These are phyloP conservation scores for Xenoacremonium recifei DNA, from an alignment of 2,329 filamentous ascomycete species.

Conservation along the genomic window DNA sequence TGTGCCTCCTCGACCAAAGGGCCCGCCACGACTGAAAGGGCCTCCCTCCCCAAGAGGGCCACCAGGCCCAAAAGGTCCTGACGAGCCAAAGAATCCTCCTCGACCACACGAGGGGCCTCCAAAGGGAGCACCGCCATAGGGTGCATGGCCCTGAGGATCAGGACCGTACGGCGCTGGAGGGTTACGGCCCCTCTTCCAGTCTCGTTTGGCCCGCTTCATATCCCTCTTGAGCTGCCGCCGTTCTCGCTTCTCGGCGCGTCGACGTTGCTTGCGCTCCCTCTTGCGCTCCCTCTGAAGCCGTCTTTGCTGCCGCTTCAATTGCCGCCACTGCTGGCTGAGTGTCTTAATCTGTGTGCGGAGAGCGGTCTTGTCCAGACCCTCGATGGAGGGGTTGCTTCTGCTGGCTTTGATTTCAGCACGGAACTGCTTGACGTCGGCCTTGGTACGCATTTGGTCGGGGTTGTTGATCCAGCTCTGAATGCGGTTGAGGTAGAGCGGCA, in stretches of 20 bases:
- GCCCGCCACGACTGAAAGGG: conserved; percentile 4
- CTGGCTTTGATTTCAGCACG: conserved; percentile 43
- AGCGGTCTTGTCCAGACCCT: conserved; percentile 25
- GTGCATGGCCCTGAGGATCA: neutral
- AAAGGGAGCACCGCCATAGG: conserved; percentile 1
- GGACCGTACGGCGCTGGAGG: conserved; percentile 3
- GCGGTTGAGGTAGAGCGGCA: conserved; percentile 43
- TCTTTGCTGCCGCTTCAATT: conserved; percentile 31
- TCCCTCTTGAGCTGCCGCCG: conserved; percentile 30
- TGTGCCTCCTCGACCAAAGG: conserved; percentile 8
- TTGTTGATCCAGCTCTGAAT: conserved; percentile 49
- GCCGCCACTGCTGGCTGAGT: conserved; percentile 41
- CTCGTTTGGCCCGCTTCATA: conserved; percentile 27
- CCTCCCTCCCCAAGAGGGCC: neutral
- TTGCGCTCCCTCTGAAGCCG: conserved; percentile 29
- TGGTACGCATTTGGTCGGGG: conserved; percentile 49
- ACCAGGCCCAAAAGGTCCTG: too few relatives aligned
- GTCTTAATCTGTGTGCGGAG: conserved; percentile 44
- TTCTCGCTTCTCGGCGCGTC: conserved; percentile 32
- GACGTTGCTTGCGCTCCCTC: conserved; percentile 26
- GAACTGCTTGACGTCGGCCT: conserved; percentile 40
- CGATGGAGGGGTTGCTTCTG: conserved; percentile 16
- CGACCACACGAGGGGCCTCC: too few relatives aligned
- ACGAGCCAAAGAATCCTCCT: neutral
- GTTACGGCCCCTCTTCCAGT: conserved; percentile 24